These are phyloP conservation scores for Sugiyamaella neomexicana DNA, from an alignment of 1,139 yeast species.

Conservation along the genomic window DNA sequence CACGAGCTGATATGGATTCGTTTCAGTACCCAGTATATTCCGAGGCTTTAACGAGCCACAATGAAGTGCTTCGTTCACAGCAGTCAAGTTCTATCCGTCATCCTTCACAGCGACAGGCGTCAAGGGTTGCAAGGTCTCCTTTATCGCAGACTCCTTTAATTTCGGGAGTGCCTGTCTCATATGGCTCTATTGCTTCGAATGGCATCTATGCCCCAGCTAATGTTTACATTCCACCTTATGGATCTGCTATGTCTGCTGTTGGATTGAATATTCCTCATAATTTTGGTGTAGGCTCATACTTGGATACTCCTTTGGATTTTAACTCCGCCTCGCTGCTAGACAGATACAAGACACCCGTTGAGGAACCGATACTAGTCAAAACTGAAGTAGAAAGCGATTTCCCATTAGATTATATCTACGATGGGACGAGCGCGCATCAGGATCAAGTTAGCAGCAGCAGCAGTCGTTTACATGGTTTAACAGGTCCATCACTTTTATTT, in stretches of 20 bases:
- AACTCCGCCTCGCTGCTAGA: background rate
- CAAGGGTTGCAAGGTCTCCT: too few species aligned
- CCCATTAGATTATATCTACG: conserved; percentile 35
- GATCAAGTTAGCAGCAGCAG: background rate
- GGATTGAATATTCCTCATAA: too few species aligned
- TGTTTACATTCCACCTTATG: background rate
- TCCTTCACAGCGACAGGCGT: too few species aligned
- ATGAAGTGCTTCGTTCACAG: too few species aligned
- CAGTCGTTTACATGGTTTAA: background rate
- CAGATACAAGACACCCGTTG: conserved; percentile 5
- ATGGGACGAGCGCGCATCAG: conserved; percentile 12
- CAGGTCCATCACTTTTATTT: background rate
- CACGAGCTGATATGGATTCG: too few species aligned
- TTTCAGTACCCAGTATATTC: too few species aligned
- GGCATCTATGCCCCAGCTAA: background rate
- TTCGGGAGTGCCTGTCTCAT: too few species aligned
- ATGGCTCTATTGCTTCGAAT: too few species aligned
- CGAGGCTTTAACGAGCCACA: too few species aligned
- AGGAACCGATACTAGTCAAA: conserved; percentile 24
- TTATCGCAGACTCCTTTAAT: too few species aligned
- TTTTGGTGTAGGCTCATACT: too few species aligned
- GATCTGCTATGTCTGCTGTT: background rate
- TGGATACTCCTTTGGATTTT: background rate
- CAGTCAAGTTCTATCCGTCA: too few species aligned
- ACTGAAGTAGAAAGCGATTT: conserved; percentile 34